Evolutionary conservation across 306 rosid species (phyloP).

Genomic region (Rubus idaeus): DNA sequence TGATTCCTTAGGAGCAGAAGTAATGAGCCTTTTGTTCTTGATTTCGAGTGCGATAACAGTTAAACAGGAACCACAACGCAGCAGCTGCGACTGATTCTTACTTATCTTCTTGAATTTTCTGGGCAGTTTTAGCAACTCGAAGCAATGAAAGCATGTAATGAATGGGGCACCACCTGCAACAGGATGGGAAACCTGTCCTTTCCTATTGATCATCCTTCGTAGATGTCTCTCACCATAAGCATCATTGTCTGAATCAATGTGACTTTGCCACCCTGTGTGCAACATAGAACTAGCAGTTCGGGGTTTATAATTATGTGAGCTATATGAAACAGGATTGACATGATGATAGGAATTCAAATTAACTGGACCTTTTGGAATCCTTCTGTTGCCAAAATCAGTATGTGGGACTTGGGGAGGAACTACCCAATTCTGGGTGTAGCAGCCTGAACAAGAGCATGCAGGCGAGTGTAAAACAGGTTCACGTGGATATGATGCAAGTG

Average conservation of each 20-base stretch:
- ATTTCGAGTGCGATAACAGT: constrained; percentile 33
- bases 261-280: constrained; percentile 30
- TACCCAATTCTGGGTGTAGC: constrained; percentile 30
- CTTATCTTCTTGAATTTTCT: constrained; percentile 26
- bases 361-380: constrained; percentile 25
- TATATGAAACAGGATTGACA: constrained; percentile 13
- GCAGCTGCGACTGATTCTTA: constrained; percentile 32
- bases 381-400: constrained; percentile 17
- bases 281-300: constrained; percentile 13
- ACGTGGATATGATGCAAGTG: constrained; percentile 17
- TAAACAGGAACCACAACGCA: constrained; percentile 55
- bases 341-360: constrained; percentile 26
- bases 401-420: constrained; percentile 21
- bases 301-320: constrained; percentile 15
- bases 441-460: constrained; percentile 34
- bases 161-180: constrained; percentile 51
- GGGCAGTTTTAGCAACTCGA: constrained; percentile 48
- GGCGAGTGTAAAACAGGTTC: constrained; percentile 32
- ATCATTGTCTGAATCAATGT: constrained; percentile 29
- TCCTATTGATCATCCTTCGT: constrained; percentile 19
- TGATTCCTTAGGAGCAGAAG: constrained; percentile 27
- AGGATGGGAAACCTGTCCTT: constrained; percentile 24
- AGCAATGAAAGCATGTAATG: constrained; percentile 44
- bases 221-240: constrained; percentile 19
- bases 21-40: constrained; percentile 38